Conservation (phyloP, 345 rosid species). For the Euclidium syriacum region DNA sequence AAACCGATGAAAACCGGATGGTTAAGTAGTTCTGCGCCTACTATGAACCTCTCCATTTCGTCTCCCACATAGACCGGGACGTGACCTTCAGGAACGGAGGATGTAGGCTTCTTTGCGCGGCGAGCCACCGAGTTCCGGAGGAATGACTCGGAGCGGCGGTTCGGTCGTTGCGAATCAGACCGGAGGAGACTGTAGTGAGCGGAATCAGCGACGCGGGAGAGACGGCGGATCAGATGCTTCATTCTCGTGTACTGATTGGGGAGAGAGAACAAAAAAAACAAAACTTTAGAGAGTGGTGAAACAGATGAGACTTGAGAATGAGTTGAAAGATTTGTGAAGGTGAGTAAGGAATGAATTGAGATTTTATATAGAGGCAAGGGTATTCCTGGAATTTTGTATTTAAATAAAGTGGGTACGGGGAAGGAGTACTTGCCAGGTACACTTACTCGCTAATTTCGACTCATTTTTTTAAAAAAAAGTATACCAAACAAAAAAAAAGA, state of each 20-base stretch:
- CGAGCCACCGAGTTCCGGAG: slow-evolving; percentile 29
- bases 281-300: neutral
- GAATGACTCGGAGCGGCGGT: slow-evolving; percentile 23
- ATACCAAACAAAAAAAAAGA: too few species aligned
- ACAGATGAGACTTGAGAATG: slow-evolving; percentile 4
- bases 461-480: too few species aligned
- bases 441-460: slow-evolving; percentile 14
- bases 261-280: neutral
- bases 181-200: slow-evolving; percentile 72
- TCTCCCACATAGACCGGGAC: slow-evolving; percentile 92
- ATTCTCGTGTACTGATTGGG: slow-evolving; percentile 26
- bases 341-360: neutral
- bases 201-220: slow-evolving; percentile 86
- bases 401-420: slow-evolving; percentile 29
- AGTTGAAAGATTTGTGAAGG: slow-evolving; percentile 7
- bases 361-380: slow-evolving; percentile 21
- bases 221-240: slow-evolving; percentile 89
- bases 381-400: neutral
- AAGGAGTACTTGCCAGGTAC: slow-evolving; percentile 62
- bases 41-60: slow-evolving; percentile 86
- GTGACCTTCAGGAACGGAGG: slow-evolving; percentile 68
- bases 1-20: slow-evolving; percentile 75
- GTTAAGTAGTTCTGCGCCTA: slow-evolving; percentile 78
- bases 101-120: slow-evolving; percentile 5
- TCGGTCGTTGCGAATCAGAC: slow-evolving; percentile 32